phyloP scores from a whole-genome alignment of 306 rosid genomes.

The Ormosia semicastrata region DNA sequence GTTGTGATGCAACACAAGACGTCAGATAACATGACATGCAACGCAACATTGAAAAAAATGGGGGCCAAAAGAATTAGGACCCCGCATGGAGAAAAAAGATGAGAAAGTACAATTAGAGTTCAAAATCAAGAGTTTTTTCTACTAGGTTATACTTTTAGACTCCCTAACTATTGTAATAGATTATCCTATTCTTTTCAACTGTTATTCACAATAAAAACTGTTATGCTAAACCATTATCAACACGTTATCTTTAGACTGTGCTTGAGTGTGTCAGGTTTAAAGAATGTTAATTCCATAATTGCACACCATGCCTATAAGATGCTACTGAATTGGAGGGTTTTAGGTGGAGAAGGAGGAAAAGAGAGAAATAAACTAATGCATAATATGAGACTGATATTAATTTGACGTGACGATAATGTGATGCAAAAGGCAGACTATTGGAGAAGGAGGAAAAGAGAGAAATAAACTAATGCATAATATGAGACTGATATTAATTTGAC shows the following conservation, averaged over 20 bases:
- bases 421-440: too few species aligned
- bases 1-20: not conserved
- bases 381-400: too few species aligned
- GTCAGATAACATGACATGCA: not conserved
- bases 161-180: not conserved
- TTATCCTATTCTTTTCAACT: slow-evolving; percentile 5
- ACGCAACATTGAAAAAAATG: not conserved
- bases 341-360: too few species aligned
- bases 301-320: slow-evolving; percentile 10
- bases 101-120: not conserved
- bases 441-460: too few species aligned
- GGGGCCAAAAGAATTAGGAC: not conserved
- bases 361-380: too few species aligned
- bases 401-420: too few species aligned
- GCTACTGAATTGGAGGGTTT: too few species aligned
- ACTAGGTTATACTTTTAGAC: not conserved
- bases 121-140: not conserved
- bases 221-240: slow-evolving; percentile 3
- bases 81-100: not conserved
- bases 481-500: too few species aligned
- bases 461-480: too few species aligned
- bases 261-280: not conserved
- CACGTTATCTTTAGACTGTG: not conserved
- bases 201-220: slow-evolving; percentile 4
- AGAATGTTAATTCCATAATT: not conserved